A percentile compares a stretch with the other conserved stretches of the same genome.
These are phyloP conservation scores for Trichoderma sp. DNA, from an alignment of 2,329 filamentous ascomycete species.

Conservation along the genomic window DNA sequence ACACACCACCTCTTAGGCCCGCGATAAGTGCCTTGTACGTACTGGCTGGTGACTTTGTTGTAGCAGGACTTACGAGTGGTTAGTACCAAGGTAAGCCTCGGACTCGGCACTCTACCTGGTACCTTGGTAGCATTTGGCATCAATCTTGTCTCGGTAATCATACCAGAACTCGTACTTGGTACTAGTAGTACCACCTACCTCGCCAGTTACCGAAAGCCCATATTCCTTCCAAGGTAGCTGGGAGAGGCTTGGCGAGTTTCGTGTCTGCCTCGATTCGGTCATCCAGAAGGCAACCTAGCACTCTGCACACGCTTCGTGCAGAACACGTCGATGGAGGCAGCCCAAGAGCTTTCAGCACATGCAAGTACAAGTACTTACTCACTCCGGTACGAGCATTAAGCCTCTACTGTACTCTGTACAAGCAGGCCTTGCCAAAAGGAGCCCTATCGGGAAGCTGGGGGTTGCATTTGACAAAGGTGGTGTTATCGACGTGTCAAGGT, in stretches of 20 bases:
- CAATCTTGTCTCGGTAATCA: neutral
- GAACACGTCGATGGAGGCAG: neutral
- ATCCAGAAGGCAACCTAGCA: neutral
- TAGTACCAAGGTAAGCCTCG: neutral
- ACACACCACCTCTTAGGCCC: neutral
- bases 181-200: neutral
- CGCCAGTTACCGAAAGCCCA: neutral
- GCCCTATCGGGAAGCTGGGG: conserved; percentile 2
- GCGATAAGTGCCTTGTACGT: neutral
- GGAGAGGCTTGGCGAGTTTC: neutral
- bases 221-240: neutral
- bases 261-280: neutral
- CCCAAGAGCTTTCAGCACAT: neutral
- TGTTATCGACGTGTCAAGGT: conserved; percentile 15
- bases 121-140: neutral
- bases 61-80: neutral
- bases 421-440: neutral
- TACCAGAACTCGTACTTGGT: neutral
- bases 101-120: neutral
- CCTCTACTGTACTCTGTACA: too few relatives aligned
- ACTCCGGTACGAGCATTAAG: neutral
- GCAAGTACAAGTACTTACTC: neutral
- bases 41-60: neutral
- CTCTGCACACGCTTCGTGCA: neutral
- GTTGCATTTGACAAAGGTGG: neutral